These are phyloP conservation scores for Claviceps sp. DNA, from an alignment of 2,329 filamentous ascomycete genomes.

Conservation along the genomic window DNA sequence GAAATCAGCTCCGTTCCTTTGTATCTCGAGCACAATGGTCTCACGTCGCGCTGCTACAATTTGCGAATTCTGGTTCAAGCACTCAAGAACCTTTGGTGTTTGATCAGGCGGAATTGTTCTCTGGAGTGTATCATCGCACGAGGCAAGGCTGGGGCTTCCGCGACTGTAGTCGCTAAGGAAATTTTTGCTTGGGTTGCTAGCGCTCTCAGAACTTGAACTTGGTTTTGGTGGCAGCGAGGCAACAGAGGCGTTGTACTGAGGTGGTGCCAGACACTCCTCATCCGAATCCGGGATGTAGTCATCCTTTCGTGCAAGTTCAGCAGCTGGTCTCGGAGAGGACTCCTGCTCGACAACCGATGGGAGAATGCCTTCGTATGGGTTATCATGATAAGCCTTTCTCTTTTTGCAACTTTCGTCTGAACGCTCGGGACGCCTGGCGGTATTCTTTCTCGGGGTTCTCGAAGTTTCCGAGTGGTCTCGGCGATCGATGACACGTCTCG, in stretches of 20 bases:
- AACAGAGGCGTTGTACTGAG: conserved; percentile 11
- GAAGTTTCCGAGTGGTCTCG: conserved; percentile 1
- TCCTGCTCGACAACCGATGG: conserved; percentile 6
- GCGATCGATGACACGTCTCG: conserved; percentile 9
- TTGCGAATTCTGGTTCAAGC: conserved; percentile 17
- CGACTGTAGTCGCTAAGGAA: conserved; percentile 1
- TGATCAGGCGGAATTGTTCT: conserved; percentile 10
- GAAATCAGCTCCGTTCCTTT: conserved; percentile 35
- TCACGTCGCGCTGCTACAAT: conserved; percentile 23
- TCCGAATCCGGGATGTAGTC: conserved; percentile 42
- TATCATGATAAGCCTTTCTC: conserved; percentile 6
- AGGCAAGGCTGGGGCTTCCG: background rate
- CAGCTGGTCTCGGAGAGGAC: background rate
- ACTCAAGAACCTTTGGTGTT: conserved; percentile 15
- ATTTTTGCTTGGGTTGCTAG: background rate
- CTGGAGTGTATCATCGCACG: background rate
- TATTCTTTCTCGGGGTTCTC: conserved; percentile 6
- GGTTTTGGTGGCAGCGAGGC: background rate
- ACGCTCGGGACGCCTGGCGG: conserved; percentile 6
- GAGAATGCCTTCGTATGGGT: conserved; percentile 4
- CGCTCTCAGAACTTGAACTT: background rate
- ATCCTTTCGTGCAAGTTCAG: conserved; percentile 7
- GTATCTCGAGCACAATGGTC: conserved; percentile 27
- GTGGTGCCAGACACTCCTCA: conserved; percentile 34
- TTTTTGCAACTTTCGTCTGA: conserved; percentile 7